phyloP scores from a whole-genome alignment of 768 basidiomycete genomes.

The Trametes coccinea region DNA sequence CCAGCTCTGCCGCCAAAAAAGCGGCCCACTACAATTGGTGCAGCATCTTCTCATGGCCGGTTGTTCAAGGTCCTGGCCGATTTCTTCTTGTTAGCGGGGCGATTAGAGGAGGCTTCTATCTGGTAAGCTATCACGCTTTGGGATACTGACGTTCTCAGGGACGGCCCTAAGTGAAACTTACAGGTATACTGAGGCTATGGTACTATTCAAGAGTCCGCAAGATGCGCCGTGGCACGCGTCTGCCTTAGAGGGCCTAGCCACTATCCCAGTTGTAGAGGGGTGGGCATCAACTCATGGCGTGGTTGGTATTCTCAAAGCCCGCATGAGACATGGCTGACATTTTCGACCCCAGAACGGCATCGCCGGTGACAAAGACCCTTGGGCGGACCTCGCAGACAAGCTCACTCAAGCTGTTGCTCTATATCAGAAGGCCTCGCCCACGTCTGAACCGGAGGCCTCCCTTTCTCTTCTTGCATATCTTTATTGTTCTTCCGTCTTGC shows the following conservation, averaged over 20 bases:
- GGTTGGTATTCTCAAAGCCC: slow-evolving; percentile 44
- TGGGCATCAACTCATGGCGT: slow-evolving; percentile 78
- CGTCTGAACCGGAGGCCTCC: slow-evolving; percentile 49
- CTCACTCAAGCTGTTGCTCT: slow-evolving; percentile 60
- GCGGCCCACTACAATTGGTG: slow-evolving; percentile 61
- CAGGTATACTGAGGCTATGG: slow-evolving; percentile 87
- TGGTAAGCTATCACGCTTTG: slow-evolving; percentile 51
- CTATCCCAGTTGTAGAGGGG: slow-evolving; percentile 75
- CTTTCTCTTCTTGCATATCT: slow-evolving; percentile 67
- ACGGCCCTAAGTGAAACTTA: slow-evolving; percentile 12
- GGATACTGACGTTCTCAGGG: slow-evolving; percentile 4
- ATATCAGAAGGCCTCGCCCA: slow-evolving; percentile 58
- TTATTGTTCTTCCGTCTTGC: slow-evolving; percentile 65
- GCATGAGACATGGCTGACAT: not conserved
- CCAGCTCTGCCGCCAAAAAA: slow-evolving; percentile 48
- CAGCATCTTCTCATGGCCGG: slow-evolving; percentile 79
- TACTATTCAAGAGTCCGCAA: slow-evolving; percentile 68
- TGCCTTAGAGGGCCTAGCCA: slow-evolving; percentile 82
- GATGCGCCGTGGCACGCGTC: slow-evolving; percentile 91
- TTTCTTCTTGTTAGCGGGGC: slow-evolving; percentile 85
- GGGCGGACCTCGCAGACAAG: slow-evolving; percentile 75
- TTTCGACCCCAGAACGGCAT: slow-evolving; percentile 52
- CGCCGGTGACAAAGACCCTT: slow-evolving; percentile 61
- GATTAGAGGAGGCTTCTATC: slow-evolving; percentile 74
- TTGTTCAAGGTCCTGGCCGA: slow-evolving; percentile 88